These are phyloP conservation scores for Orbilia ellipsospora DNA, from an alignment of 2,329 filamentous ascomycete species.

Conservation along the genomic window DNA sequence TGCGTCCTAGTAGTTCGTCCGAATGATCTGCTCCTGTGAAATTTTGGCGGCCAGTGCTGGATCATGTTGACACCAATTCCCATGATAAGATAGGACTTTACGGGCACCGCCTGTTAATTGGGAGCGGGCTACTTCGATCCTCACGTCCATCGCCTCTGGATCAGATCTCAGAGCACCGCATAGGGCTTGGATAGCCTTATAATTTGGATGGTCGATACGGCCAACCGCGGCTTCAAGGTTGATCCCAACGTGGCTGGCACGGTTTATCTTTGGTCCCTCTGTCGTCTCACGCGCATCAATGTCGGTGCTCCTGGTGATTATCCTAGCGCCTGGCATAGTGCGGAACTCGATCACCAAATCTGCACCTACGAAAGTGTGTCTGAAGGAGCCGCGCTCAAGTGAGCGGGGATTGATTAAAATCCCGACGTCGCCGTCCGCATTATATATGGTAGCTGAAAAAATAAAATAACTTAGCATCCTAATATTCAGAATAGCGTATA, in stretches of 20 bases:
- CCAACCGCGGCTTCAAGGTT: constrained; percentile 13
- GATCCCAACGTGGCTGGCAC: constrained; percentile 29
- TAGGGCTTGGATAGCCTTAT: constrained; percentile 19
- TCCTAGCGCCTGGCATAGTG: background rate
- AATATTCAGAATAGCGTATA: background rate
- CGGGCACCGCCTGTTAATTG: background rate
- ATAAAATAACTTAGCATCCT: background rate
- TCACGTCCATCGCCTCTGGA: constrained; percentile 10
- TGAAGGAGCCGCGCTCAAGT: constrained; percentile 2
- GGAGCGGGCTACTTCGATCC: constrained; percentile 1
- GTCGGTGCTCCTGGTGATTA: constrained; percentile 19
- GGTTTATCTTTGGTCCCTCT: constrained; percentile 9
- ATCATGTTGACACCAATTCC: too few species aligned
- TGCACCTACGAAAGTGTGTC: constrained; percentile 21
- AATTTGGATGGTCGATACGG: background rate
- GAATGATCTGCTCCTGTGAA: too few species aligned
- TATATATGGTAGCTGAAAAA: constrained; percentile 10
- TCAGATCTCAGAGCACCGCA: background rate
- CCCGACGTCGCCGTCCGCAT: constrained; percentile 34
- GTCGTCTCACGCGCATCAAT: background rate
- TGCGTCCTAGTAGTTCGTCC: too few species aligned
- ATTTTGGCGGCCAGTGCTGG: too few species aligned
- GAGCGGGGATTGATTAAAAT: constrained; percentile 30
- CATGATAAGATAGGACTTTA: background rate
- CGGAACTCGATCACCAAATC: constrained; percentile 12